Conservation (phyloP, 768 basidiomycete species). For the Pleurotus djamor region DNA sequence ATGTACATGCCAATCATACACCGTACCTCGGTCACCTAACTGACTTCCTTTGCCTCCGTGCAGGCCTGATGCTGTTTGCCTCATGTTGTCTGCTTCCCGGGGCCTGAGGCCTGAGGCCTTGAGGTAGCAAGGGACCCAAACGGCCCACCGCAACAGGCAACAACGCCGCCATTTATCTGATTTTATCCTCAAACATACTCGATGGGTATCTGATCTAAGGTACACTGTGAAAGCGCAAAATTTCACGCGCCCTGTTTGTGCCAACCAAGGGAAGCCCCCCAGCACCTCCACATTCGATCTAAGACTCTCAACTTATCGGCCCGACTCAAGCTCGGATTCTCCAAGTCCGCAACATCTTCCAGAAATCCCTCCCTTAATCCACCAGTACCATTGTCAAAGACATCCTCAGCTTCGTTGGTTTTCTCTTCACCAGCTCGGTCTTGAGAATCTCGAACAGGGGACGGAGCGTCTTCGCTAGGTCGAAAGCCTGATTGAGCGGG, state of each 20-base stretch:
- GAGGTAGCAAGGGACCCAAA: too few species aligned
- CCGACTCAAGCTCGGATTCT: conserved; percentile 66
- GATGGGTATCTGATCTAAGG: too few species aligned
- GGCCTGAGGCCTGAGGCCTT: too few species aligned
- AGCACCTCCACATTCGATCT: conserved; percentile 87
- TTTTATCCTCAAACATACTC: too few species aligned
- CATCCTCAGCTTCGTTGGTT: neutral
- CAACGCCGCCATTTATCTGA: too few species aligned
- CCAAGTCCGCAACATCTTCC: conserved; percentile 81
- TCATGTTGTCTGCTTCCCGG: too few species aligned
- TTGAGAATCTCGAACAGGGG: neutral
- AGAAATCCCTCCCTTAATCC: conserved; percentile 76
- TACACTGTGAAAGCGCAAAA: too few species aligned
- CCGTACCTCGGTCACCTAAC: too few species aligned
- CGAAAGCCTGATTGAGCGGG: conserved; percentile 33
- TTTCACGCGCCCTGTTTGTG: neutral
- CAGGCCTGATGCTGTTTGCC: too few species aligned
- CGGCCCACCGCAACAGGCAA: too few species aligned
- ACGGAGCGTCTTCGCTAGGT: neutral
- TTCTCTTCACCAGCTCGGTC: neutral
- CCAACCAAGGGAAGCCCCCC: conserved; percentile 75
- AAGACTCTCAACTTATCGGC: conserved; percentile 76
- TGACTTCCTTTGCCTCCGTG: too few species aligned
- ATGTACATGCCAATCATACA: too few species aligned
- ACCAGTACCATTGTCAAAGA: conserved; percentile 26